A percentile compares a stretch with the other conserved stretches of the same genome.
Evolutionary conservation across 163 green algal genomes (phyloP).

Genomic region (Scenedesmus sp.): DNA sequence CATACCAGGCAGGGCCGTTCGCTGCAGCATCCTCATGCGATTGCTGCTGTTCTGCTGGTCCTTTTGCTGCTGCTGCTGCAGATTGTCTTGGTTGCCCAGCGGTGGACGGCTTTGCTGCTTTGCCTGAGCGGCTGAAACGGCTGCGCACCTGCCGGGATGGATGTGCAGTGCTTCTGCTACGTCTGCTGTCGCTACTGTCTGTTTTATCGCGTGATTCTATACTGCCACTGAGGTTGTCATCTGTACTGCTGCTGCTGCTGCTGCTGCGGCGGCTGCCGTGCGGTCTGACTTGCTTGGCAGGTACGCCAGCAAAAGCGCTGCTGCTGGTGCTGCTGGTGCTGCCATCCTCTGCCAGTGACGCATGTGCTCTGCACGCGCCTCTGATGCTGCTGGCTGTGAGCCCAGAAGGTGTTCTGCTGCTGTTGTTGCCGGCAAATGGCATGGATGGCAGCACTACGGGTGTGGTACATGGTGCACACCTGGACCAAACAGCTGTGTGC

Average conservation of each 20-base stretch:
- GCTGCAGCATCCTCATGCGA: background rate
- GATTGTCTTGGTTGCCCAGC: background rate
- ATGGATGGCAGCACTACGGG: background rate
- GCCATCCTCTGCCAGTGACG: too few relatives aligned
- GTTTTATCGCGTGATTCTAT: too few relatives aligned
- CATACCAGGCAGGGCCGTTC: background rate
- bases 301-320: background rate
- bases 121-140: background rate
- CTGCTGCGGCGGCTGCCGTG: background rate
- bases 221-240: too few relatives aligned
- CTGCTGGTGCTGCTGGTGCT: background rate
- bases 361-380: too few relatives aligned
- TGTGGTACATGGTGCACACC: background rate
- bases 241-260: background rate
- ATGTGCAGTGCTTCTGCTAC: background rate
- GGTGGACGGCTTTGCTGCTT: background rate
- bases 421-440: background rate
- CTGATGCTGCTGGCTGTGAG: too few relatives aligned
- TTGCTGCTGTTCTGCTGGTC: background rate
- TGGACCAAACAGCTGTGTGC: too few relatives aligned
- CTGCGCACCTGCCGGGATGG: background rate
- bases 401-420: background rate
- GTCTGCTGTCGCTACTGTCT: background rate
- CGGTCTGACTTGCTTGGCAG: too few relatives aligned
- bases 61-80: conserved; percentile 23